These are phyloP conservation scores for Zalaria sp. DNA, from an alignment of 2,329 filamentous ascomycete genomes.

Conservation along the genomic window DNA sequence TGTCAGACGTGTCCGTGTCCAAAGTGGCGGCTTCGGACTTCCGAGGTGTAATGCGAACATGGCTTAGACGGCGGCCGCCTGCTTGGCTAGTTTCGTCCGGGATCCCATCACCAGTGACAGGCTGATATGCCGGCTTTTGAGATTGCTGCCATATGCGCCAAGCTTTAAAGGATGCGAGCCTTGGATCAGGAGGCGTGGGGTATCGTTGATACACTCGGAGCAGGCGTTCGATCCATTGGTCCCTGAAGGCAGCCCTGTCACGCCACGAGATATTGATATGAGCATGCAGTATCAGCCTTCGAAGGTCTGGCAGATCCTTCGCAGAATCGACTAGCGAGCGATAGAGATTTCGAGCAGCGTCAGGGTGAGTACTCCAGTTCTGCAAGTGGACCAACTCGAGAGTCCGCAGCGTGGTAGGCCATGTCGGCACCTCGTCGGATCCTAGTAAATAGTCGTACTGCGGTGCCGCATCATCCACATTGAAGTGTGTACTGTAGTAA, in stretches of 20 bases:
- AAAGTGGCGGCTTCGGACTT: slow-evolving; percentile 4
- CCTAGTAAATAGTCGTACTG: slow-evolving; percentile 55
- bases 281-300: slow-evolving; percentile 57
- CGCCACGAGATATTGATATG: slow-evolving; percentile 72
- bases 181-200: slow-evolving; percentile 26
- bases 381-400: slow-evolving; percentile 67
- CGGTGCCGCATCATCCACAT: slow-evolving; percentile 58
- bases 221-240: slow-evolving; percentile 61
- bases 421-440: slow-evolving; percentile 53
- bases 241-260: slow-evolving; percentile 63
- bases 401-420: slow-evolving; percentile 58
- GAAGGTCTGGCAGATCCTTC: slow-evolving; percentile 48
- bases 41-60: slow-evolving; percentile 13
- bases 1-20: slow-evolving; percentile 1
- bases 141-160: slow-evolving; percentile 25
- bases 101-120: neutral
- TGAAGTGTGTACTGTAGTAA: slow-evolving; percentile 57
- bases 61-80: neutral
- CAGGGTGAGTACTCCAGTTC: slow-evolving; percentile 46
- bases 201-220: slow-evolving; percentile 49
- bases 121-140: neutral
- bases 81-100: neutral
- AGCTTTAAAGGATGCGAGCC: slow-evolving; percentile 28
- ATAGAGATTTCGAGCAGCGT: slow-evolving; percentile 64
- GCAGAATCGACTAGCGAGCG: slow-evolving; percentile 64